Conservation (phyloP, 2,329 filamentous ascomycete genomes). For the Cercospora sp. region DNA sequence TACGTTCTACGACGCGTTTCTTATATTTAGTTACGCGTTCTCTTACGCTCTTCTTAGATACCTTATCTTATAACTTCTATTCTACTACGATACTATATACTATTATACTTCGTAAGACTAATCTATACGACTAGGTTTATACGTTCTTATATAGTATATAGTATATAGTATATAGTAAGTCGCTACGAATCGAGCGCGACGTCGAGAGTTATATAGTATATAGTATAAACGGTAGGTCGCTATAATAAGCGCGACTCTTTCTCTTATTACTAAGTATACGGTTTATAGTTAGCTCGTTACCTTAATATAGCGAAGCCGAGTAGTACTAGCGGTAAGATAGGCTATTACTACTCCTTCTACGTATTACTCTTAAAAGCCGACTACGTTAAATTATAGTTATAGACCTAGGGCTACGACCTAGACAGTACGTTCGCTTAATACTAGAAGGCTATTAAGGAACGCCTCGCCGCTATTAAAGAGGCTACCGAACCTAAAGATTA, state of each 20-base stretch:
- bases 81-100: neutral
- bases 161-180: neutral
- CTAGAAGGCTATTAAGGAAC: neutral
- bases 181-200: neutral
- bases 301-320: neutral
- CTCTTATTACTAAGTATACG: neutral
- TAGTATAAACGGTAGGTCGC: neutral
- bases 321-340: neutral
- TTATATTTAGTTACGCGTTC: no score
- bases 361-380: neutral
- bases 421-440: neutral
- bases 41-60: neutral
- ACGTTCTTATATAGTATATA: neutral
- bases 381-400: no score
- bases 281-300: neutral
- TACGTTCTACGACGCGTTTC: no score
- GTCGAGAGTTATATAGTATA: neutral
- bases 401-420: neutral
- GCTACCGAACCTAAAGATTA: no score
- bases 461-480: no score
- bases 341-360: neutral
- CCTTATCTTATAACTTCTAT: neutral
- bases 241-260: neutral
- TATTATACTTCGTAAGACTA: neutral
- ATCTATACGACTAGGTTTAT: neutral